Evolutionary conservation across 148 eudicot genomes (phyloP), one percentile per base, ranked within the genome.

Genomic region (Chenopodium formosanum): DNA sequence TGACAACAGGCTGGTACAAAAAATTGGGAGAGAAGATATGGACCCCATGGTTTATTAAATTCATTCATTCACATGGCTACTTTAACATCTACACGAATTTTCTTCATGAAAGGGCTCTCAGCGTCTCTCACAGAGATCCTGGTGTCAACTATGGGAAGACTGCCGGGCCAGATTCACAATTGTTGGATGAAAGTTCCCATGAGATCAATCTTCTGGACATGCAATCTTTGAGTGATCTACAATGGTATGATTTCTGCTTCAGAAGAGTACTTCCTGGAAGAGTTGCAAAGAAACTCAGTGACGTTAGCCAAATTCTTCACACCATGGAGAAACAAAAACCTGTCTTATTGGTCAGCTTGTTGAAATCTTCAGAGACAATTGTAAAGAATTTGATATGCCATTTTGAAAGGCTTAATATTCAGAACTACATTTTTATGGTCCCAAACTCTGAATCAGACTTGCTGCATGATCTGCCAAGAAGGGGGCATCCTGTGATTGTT

Each of bases 11-110:
- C 80, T 96, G 99, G 99, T 96, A 96, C 91, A 94, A 88, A 85
- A 96, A 76, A 86, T 82, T 94, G 94, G 98, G 99, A 73, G 99
- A 96, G 69, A 92, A 80, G 83, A 96, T 96, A 82, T 94, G 98
- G 99, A 92, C 99, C 56, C 99, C 98, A 46, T 96, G 99, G 99
- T 96, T 94, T 86, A 96, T 96, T 25, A 91, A 94, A 78, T 96
- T 96, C 77, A 83, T 92, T 60, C 98, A 96, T 63, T 86, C 90
- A 60, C 93, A 76, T 37, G 97, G 99, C 47, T 96, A 96, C 83
- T 96, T 85, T 69, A 96, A 96, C 79, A 82, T 96, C 31, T 96
- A 96, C 83, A 92, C 98, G 12, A 91, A 92, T 81, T 94, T 96
- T 78, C 88, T 79, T 58, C 74, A 89, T 64, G 97, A 94, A 83